Conservation (phyloP, 352 stramenopile species). For the Globisporangium spinosum region DNA sequence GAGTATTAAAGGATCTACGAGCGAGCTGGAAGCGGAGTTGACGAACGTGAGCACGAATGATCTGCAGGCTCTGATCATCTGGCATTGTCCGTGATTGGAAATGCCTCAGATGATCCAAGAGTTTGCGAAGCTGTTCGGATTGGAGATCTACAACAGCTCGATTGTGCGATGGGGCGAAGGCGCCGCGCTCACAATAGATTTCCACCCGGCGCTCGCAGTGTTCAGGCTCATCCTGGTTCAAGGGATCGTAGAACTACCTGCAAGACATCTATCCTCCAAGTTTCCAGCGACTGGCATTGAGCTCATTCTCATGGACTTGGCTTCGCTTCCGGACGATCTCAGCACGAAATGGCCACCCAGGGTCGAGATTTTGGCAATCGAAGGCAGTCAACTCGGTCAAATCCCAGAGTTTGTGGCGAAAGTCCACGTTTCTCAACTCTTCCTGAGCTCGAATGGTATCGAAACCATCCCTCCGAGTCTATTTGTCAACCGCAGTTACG, state of each 20-base stretch:
- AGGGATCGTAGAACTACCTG: not conserved
- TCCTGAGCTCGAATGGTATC: not conserved
- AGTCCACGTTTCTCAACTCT: not conserved
- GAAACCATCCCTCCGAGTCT: not conserved
- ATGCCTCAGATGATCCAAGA: conserved; percentile 15
- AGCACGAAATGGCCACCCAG: not conserved
- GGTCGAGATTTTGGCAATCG: conserved; percentile 7
- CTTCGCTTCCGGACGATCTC: not conserved
- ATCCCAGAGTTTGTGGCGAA: conserved; percentile 14
- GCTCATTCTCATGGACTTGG: not conserved
- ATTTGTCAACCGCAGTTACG: not conserved
- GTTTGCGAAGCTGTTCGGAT: conserved; percentile 24
- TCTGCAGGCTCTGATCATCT: conserved; percentile 19
- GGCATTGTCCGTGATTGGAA: conserved; percentile 19
- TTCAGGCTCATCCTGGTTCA: not conserved
- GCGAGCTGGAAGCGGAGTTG: conserved; percentile 5
- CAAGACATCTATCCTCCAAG: not conserved
- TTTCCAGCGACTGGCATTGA: conserved; percentile 6
- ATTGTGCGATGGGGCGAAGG: conserved; percentile 19
- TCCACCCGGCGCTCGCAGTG: conserved; percentile 9
- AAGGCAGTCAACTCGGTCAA: conserved; percentile 11
- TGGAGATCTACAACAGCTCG: conserved; percentile 32
- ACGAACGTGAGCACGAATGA: conserved; percentile 3
- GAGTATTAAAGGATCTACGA: conserved; percentile 5
- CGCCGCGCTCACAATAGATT: conserved; percentile 14